A percentile compares a stretch with the other conserved stretches of the same genome.
Conservation (phyloP, 257 asterid genomes). For the Paulownia fortunei region DNA sequence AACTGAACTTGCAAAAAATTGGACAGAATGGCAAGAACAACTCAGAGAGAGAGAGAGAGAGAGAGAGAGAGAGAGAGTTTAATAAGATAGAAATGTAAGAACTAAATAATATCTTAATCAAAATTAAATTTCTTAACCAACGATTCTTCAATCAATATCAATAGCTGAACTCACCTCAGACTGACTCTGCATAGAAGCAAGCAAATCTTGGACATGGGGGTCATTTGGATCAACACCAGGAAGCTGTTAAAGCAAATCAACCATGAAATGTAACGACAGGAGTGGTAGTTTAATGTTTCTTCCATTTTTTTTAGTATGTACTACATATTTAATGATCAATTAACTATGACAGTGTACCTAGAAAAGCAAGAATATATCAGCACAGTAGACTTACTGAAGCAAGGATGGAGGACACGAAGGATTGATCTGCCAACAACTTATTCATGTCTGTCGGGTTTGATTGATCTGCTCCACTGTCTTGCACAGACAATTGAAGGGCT, state of each 20-base stretch:
- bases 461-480: constrained; percentile 66
- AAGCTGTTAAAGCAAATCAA: constrained; percentile 60
- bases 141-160: constrained; percentile 12
- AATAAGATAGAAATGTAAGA: neutral
- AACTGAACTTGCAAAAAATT: neutral
- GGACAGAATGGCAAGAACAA: neutral
- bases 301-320: neutral
- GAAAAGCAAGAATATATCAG: constrained; percentile 11
- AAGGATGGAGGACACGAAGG: too few species aligned
- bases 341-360: neutral
- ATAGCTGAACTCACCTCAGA: constrained; percentile 68
- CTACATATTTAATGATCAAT: neutral
- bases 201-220: constrained; percentile 81
- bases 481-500: constrained; percentile 94
- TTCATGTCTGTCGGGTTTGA: constrained; percentile 66
- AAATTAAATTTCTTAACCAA: neutral
- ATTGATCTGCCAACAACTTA: constrained; percentile 77
- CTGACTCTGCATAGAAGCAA: constrained; percentile 86
- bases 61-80: neutral
- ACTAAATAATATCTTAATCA: neutral
- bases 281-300: neutral
- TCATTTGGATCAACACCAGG: constrained; percentile 98
- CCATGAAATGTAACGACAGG: neutral
- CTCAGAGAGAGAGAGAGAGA: neutral
- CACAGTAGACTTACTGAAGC: constrained; percentile 63